Conservation (phyloP, 1,284 basidiomycete species). For the Apiotrichum akiyoshidainum region DNA sequence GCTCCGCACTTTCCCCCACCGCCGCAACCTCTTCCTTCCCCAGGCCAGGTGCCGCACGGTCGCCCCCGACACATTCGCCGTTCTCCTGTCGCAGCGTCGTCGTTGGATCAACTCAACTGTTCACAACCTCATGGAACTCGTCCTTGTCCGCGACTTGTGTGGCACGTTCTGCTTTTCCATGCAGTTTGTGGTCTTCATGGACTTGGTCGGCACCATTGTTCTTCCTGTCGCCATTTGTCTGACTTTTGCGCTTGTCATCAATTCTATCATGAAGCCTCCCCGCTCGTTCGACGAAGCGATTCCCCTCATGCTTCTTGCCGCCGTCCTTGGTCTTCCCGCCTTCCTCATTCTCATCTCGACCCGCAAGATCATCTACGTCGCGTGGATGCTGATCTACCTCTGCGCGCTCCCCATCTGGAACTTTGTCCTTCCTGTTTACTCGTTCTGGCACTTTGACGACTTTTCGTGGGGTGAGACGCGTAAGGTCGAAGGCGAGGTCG, state of each 20-base stretch:
- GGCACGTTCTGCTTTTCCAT: conserved; percentile 95
- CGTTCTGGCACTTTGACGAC: conserved; percentile 99
- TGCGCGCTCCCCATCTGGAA: conserved; percentile 92
- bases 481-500: conserved; percentile 83
- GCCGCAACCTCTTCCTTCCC: conserved; percentile 99
- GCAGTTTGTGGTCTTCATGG: conserved; percentile 99
- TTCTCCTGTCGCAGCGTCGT: conserved; percentile 92
- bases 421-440: conserved; percentile 86
- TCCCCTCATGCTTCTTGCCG: conserved; percentile 81
- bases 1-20: conserved; percentile 91
- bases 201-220: conserved; percentile 91
- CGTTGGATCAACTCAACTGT: conserved; percentile 99
- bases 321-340: conserved; percentile 89
- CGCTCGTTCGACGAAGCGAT: conserved; percentile 86
- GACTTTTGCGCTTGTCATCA: conserved; percentile 83
- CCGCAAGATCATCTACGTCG: conserved; percentile 88
- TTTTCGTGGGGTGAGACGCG: conserved; percentile 96
- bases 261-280: conserved; percentile 77
- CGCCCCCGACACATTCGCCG: conserved; percentile 89
- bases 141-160: conserved; percentile 91
- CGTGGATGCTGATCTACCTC: conserved; percentile 97
- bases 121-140: conserved; percentile 98
- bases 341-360: conserved; percentile 91
- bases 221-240: conserved; percentile 90
- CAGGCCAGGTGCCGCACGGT: conserved; percentile 93